These are phyloP conservation scores for Hanseniaspora jakobsenii DNA, from an alignment of 805 yeast genomes.

Conservation along the genomic window DNA sequence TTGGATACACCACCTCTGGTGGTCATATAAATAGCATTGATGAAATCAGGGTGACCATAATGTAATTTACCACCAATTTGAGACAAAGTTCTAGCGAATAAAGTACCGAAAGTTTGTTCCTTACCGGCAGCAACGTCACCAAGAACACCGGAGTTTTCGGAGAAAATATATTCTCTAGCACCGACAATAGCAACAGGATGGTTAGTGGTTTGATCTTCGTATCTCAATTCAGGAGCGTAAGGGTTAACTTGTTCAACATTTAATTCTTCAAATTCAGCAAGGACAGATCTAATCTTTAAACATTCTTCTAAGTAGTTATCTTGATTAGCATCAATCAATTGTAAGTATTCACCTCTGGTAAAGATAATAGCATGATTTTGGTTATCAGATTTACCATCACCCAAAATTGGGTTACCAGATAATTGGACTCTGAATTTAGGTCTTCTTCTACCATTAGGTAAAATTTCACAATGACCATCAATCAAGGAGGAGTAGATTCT, in stretches of 20 bases:
- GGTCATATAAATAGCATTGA: constrained; percentile 62
- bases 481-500: constrained; percentile 64
- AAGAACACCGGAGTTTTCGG: constrained; percentile 71
- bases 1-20: constrained; percentile 83
- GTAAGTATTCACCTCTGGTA: constrained; percentile 75
- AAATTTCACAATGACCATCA: constrained; percentile 67
- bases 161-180: constrained; percentile 77
- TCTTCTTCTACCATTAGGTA: constrained; percentile 62
- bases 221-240: constrained; percentile 60
- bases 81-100: constrained; percentile 71
- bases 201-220: constrained; percentile 37
- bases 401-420: constrained; percentile 75
- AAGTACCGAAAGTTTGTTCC: constrained; percentile 79
- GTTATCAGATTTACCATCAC: constrained; percentile 83
- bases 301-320: constrained; percentile 80
- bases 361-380: constrained; percentile 72
- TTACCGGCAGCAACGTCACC: constrained; percentile 89
- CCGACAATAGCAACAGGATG: constrained; percentile 78
- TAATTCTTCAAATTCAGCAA: constrained; percentile 73
- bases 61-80: constrained; percentile 78
- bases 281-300: constrained; percentile 65
- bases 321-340: constrained; percentile 76
- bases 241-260: constrained; percentile 69
- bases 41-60: constrained; percentile 82
- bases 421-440: constrained; percentile 65